A percentile compares a stretch with the other conserved stretches of the same genome.
phyloP scores from a whole-genome alignment of 768 basidiomycete species.

The Crassisporium funariophilum region DNA sequence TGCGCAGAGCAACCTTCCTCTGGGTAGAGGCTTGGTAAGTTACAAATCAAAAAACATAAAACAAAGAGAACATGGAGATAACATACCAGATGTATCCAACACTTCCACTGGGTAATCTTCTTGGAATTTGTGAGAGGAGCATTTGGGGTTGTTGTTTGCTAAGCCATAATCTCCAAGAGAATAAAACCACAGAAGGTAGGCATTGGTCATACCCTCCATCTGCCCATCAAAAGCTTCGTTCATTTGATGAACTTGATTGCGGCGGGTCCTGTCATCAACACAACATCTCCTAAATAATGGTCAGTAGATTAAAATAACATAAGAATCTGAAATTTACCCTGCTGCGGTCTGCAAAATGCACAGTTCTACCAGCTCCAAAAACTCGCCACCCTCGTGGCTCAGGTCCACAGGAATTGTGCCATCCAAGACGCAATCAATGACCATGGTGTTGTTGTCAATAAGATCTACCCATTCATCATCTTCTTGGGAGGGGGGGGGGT shows the following conservation, averaged over 20 bases:
- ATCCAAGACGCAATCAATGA: not conserved
- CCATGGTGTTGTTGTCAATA: not conserved
- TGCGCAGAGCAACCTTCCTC: no score
- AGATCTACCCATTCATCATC: not conserved
- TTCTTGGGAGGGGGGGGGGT: not conserved
- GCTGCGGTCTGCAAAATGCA: not conserved
- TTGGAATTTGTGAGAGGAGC: not conserved
- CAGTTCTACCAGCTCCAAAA: not conserved
- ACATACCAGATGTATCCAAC: not conserved
- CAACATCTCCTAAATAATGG: not conserved
- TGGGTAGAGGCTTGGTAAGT: no score
- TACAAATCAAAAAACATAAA: no score
- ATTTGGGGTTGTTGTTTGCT: not conserved
- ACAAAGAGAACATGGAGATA: not conserved
- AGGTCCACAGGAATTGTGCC: not conserved
- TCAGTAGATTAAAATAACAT: not conserved
- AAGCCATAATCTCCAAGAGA: not conserved
- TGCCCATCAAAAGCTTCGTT: slow-evolving; percentile 1
- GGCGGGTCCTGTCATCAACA: not conserved
- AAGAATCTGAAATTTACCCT: not conserved
- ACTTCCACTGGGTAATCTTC: not conserved
- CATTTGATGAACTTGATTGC: not conserved
- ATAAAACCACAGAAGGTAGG: not conserved
- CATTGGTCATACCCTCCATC: not conserved
- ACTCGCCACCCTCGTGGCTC: not conserved